phyloP scores from a whole-genome alignment of 2,329 filamentous ascomycete species.

The Chrysosporium queenslandicum region DNA sequence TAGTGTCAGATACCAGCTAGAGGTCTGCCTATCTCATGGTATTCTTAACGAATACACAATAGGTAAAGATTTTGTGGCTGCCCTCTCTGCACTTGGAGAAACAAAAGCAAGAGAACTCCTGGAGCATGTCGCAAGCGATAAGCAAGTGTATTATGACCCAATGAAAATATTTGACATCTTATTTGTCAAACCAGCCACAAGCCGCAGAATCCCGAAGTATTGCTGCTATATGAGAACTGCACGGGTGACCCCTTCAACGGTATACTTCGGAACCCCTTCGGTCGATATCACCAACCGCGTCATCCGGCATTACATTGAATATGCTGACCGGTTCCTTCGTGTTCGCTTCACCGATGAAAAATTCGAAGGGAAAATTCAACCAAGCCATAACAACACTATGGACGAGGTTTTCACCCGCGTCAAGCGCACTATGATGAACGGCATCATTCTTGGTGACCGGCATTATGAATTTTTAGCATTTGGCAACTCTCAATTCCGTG shows the following conservation, averaged over 20 bases:
- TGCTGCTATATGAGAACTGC: conserved; percentile 68
- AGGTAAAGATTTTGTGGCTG: conserved; percentile 54
- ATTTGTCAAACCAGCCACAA: conserved; percentile 38
- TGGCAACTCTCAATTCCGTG: conserved; percentile 88
- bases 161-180: conserved; percentile 58
- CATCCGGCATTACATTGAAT: conserved; percentile 57
- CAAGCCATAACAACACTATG: conserved; percentile 47
- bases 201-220: conserved; percentile 54
- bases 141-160: conserved; percentile 55
- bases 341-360: conserved; percentile 85
- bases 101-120: conserved; percentile 55
- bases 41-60: conserved; percentile 69
- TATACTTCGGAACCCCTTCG: conserved; percentile 65
- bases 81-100: conserved; percentile 45
- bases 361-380: conserved; percentile 50
- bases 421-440: conserved; percentile 59
- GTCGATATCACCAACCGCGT: conserved; percentile 85
- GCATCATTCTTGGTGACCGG: conserved; percentile 71
- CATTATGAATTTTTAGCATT: conserved; percentile 86
- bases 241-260: conserved; percentile 70
- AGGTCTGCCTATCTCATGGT: conserved; percentile 79
- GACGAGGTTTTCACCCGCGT: conserved; percentile 67
- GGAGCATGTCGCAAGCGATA: conserved; percentile 61
- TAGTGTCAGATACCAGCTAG: conserved; percentile 74
- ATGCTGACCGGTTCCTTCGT: conserved; percentile 72